phyloP scores from a whole-genome alignment of 805 yeast genomes.

The Cyberlindnera galapagoensis region DNA sequence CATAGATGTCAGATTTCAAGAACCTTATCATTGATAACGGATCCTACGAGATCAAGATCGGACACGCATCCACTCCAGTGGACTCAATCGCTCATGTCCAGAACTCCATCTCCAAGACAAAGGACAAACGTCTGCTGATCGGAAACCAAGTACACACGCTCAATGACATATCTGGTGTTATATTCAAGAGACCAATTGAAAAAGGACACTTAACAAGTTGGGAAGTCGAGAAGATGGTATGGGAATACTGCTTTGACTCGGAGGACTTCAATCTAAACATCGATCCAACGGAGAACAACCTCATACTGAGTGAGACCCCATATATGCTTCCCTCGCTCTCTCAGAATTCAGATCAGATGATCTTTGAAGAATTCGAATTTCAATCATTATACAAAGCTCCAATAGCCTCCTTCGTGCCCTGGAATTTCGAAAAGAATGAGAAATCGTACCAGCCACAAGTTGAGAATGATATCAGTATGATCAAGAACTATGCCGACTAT shows the following conservation, averaged over 20 bases:
- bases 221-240: slow-evolving; percentile 82
- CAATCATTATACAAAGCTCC: slow-evolving; percentile 62
- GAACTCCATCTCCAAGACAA: slow-evolving; percentile 68
- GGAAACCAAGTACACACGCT: slow-evolving; percentile 65
- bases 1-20: no score
- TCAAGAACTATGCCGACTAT: slow-evolving; percentile 44
- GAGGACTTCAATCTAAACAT: slow-evolving; percentile 35
- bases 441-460: slow-evolving; percentile 23
- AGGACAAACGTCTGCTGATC: slow-evolving; percentile 64
- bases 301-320: slow-evolving; percentile 76
- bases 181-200: slow-evolving; percentile 76
- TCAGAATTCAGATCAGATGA: slow-evolving; percentile 80
- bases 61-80: slow-evolving; percentile 32
- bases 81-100: slow-evolving; percentile 44
- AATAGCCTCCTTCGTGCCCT: slow-evolving; percentile 55
- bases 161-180: slow-evolving; percentile 67
- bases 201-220: slow-evolving; percentile 86
- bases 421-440: slow-evolving; percentile 35
- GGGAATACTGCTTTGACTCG: slow-evolving; percentile 61
- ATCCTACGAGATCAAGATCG: slow-evolving; percentile 71
- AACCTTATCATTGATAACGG: slow-evolving; percentile 82
- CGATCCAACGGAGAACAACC: slow-evolving; percentile 43
- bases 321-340: slow-evolving; percentile 77
- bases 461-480: slow-evolving; percentile 11
- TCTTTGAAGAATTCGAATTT: slow-evolving; percentile 91